A percentile compares a stretch with the other conserved stretches of the same genome.
These are phyloP conservation scores for Penicillium sp. DNA, from an alignment of 2,329 filamentous ascomycete genomes.

Conservation along the genomic window DNA sequence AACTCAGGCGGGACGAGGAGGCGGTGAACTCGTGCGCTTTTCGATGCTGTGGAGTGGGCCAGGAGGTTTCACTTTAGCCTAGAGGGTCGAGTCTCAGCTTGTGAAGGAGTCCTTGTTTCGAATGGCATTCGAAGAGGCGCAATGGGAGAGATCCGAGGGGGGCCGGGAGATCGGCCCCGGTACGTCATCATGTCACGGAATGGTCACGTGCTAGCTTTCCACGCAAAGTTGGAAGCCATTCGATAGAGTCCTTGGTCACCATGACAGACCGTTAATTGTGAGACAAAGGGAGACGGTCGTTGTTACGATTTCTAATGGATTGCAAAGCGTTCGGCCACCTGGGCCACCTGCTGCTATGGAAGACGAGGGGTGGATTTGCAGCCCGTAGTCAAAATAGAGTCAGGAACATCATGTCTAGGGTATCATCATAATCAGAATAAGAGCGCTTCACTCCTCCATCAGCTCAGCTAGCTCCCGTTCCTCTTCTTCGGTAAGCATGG, in stretches of 20 bases:
- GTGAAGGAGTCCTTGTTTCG: too few relatives aligned
- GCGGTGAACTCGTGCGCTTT: too few relatives aligned
- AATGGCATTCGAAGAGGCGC: conserved; percentile 1
- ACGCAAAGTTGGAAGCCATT: too few relatives aligned
- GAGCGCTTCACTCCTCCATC: conserved; percentile 61
- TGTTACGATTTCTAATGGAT: too few relatives aligned
- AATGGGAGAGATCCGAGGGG: not conserved
- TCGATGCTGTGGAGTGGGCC: too few relatives aligned
- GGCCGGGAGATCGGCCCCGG: conserved; percentile 26
- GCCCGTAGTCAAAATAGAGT: not conserved
- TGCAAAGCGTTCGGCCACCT: too few relatives aligned
- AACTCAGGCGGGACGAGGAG: too few relatives aligned
- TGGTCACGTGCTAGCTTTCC: conserved; percentile 18
- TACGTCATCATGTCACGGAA: conserved; percentile 29
- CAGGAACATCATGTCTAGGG: conserved; percentile 2
- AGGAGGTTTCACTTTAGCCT: conserved; percentile 3
- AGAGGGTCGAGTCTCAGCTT: conserved; percentile 1
- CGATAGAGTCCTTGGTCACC: too few relatives aligned
- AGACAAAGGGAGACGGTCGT: too few relatives aligned
- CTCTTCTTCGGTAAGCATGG: conserved; percentile 74
- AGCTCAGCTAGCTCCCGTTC: conserved; percentile 87
- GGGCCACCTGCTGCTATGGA: too few relatives aligned
- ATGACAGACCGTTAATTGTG: too few relatives aligned
- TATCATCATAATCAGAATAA: conserved; percentile 7
- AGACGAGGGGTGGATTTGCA: too few relatives aligned